Evolutionary conservation across 1,284 basidiomycete genomes (phyloP).

Genomic region (Taiwanofungus camphoratus): DNA sequence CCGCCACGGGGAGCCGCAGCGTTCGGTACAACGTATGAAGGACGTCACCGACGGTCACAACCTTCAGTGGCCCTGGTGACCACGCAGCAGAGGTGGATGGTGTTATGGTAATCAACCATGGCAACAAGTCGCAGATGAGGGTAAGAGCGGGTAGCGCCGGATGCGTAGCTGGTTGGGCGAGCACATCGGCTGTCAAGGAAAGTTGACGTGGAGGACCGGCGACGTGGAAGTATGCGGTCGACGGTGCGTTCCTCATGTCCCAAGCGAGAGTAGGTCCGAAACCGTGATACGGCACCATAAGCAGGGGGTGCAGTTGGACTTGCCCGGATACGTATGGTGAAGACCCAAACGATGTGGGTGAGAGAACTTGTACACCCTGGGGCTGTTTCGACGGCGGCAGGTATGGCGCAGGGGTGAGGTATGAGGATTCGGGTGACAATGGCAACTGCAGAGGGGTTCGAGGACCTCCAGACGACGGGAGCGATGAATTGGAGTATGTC

Average conservation of each 20-base stretch:
- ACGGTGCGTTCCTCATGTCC: not conserved
- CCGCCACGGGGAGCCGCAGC: constrained; percentile 8
- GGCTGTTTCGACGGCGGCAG: too few relatives aligned
- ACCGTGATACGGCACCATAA: not conserved
- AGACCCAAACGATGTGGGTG: too few relatives aligned
- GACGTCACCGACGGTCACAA: constrained; percentile 13
- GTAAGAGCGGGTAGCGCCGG: constrained; percentile 8
- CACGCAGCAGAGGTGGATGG: not conserved
- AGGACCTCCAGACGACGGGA: too few relatives aligned
- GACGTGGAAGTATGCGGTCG: not conserved
- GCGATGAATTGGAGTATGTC: too few relatives aligned
- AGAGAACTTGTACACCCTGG: too few relatives aligned
- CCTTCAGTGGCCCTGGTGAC: not conserved
- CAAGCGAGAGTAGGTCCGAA: not conserved
- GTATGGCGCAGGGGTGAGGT: too few relatives aligned
- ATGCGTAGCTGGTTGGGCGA: constrained; percentile 11
- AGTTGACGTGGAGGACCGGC: not conserved
- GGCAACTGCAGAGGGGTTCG: too few relatives aligned
- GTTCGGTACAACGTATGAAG: constrained; percentile 12
- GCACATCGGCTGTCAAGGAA: not conserved
- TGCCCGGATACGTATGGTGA: too few relatives aligned
- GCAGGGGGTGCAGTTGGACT: not conserved
- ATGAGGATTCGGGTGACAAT: too few relatives aligned
- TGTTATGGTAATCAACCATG: constrained; percentile 10
- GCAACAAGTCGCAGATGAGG: constrained; percentile 10